Evolutionary conservation across 148 eudicot genomes (phyloP).

Genomic region (Nyssa sinensis): DNA sequence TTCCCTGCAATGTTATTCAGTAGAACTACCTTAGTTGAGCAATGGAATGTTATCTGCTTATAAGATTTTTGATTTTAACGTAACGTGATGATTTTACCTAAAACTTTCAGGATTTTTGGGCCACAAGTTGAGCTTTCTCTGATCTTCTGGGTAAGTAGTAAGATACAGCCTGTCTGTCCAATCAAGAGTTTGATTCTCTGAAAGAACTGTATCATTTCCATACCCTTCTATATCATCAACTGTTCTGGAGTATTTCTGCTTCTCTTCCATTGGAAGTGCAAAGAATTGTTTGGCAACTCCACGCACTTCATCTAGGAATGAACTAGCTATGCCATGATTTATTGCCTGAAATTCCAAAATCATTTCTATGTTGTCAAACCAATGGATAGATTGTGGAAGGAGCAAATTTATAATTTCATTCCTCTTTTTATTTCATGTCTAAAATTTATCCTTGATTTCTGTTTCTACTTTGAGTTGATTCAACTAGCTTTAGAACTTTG

Average conservation of each 20-base stretch:
- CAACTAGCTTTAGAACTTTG: too few species aligned
- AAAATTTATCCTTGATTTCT: neutral
- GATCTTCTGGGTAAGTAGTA: constrained; percentile 32
- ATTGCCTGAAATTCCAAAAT: constrained; percentile 29
- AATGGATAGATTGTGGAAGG: too few species aligned
- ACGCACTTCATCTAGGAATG: constrained; percentile 51
- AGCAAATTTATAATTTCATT: too few species aligned
- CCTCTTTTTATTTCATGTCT: neutral
- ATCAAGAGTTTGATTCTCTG: constrained; percentile 47
- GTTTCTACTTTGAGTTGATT: too few species aligned
- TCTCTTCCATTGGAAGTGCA: constrained; percentile 53
- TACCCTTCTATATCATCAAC: constrained; percentile 52
- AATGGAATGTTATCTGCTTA: too few species aligned
- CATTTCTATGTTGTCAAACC: neutral
- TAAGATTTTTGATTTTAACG: neutral
- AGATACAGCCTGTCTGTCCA: constrained; percentile 73
- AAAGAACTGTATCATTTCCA: constrained; percentile 46
- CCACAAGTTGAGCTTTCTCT: constrained; percentile 50
- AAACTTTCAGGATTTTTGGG: constrained; percentile 54
- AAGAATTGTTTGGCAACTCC: constrained; percentile 48
- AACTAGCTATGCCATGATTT: constrained; percentile 55
- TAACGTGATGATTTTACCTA: constrained; percentile 28
- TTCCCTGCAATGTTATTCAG: constrained; percentile 17
- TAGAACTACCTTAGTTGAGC: too few species aligned
- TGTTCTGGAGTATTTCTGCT: constrained; percentile 34